These are phyloP conservation scores for Lipomyces anomalus DNA, from an alignment of 805 yeast genomes.

Conservation along the genomic window DNA sequence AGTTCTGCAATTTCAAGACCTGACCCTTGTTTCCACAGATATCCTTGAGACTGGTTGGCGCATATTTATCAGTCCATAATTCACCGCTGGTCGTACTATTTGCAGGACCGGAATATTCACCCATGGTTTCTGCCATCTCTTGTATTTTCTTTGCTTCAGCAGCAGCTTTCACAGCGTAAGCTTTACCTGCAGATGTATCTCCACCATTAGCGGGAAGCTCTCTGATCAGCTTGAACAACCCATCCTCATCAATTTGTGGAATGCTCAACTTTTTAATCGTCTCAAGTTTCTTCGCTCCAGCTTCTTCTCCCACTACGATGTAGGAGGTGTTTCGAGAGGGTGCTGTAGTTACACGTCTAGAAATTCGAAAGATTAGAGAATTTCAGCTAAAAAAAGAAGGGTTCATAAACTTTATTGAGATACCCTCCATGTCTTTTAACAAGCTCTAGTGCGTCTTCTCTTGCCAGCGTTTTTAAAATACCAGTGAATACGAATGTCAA, in stretches of 20 bases:
- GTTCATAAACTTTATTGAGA: conserved; percentile 36
- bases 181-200: conserved; percentile 67
- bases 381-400: not conserved
- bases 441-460: conserved; percentile 66
- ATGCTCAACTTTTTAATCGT: conserved; percentile 67
- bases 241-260: conserved; percentile 82
- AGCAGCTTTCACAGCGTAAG: conserved; percentile 62
- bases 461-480: conserved; percentile 66
- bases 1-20: conserved; percentile 56
- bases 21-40: conserved; percentile 87
- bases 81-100: conserved; percentile 23
- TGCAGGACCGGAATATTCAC: conserved; percentile 34
- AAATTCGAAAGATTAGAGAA: too few relatives aligned
- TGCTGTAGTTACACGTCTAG: conserved; percentile 41
- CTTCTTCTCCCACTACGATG: conserved; percentile 90
- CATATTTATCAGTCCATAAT: conserved; percentile 90
- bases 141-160: conserved; percentile 61
- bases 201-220: conserved; percentile 94
- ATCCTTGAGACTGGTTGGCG: conserved; percentile 69
- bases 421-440: conserved; percentile 89
- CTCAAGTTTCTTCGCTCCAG: conserved; percentile 90
- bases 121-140: conserved; percentile 44
- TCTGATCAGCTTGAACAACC: conserved; percentile 65
- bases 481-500: conserved; percentile 93
- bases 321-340: conserved; percentile 79